Conservation (phyloP, 495 filamentous ascomycete species). For the Penicillium atrosanguineum region DNA sequence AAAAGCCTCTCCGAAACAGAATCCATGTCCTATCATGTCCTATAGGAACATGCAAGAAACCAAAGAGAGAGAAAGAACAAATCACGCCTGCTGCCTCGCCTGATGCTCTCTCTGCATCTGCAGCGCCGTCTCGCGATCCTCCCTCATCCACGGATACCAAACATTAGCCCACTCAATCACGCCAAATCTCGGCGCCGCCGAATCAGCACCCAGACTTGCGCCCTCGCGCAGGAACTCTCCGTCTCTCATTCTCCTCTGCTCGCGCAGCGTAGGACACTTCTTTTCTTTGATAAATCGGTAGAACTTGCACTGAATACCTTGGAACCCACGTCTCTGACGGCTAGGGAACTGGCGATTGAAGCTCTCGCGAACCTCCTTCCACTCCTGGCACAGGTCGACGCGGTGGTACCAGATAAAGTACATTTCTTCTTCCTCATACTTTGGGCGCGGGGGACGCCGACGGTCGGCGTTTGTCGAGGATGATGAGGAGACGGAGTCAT, state of each 20-base stretch:
- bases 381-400: conserved; percentile 51
- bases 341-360: conserved; percentile 50
- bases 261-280: conserved; percentile 44
- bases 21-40: conserved; percentile 6
- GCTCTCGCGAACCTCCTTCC: conserved; percentile 49
- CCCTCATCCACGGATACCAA: conserved; percentile 47
- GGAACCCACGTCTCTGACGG: conserved; percentile 43
- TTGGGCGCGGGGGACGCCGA: conserved; percentile 46
- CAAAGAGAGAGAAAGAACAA: conserved; percentile 4
- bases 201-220: conserved; percentile 8
- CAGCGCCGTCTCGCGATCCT: conserved; percentile 14
- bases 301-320: conserved; percentile 56
- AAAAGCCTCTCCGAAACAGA: conserved; percentile 3
- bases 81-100: conserved; percentile 7
- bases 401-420: conserved; percentile 58
- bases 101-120: conserved; percentile 1
- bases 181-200: conserved; percentile 29
- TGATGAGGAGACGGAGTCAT: conserved; percentile 43
- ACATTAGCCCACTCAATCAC: conserved; percentile 40
- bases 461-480: conserved; percentile 39
- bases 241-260: conserved; percentile 46
- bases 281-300: conserved; percentile 52
- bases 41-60: conserved; percentile 9
- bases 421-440: conserved; percentile 52
- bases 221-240: conserved; percentile 41